Base-by-base conservation (phyloP, 768 basidiomycete genomes). In the Lactifluus subvellereus region DNA sequence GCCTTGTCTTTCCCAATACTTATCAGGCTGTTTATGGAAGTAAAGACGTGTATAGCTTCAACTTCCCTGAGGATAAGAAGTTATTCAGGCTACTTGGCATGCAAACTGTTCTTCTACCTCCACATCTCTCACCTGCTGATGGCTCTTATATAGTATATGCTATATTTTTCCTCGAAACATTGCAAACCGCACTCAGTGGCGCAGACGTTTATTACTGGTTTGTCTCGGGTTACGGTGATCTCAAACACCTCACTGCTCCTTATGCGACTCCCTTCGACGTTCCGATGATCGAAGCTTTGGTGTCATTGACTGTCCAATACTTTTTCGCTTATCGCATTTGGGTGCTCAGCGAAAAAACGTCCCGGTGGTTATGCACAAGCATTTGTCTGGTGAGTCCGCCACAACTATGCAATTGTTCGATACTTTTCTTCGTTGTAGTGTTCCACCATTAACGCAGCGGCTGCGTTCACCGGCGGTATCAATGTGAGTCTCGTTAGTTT, bases 321-420 rank as follows among this genome's bases (percentile, higher is more conserved):
- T 74, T 74, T 58, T 74, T 71, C 66, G 69, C 71, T 43, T 72
- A 71, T 49, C 67, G 72, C 22, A 74, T 74, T 30, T 69, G 66
- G 62, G 49, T 66, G 10, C 30, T 52, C 32, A 35, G 51, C 35
- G 5, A 11, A 32, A 52, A 35, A 10, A 18, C 35, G 14, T 7
- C 51, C n/a, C 6, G 32, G 33, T 37, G 35, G 51, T 35, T 52
- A 37, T 35, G 51, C 27, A 3, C 27, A 27, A 37, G 6, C 35
- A 37, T 37, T 7, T 37, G 35, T 37, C 35, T 37, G 35, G 35
- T 37, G 35, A 37, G 57, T 57, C 35, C 9, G 22, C 48, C 9
- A 27, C 57, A 37, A 10, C 14, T 9, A 13, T 16, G 7, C 10
- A 2, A 3, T 6, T 10, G 14, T 32, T n/a, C 40, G 18, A 32